phyloP scores from a whole-genome alignment of 2,329 filamentous ascomycete genomes.

The Aspergillus bombycis region DNA sequence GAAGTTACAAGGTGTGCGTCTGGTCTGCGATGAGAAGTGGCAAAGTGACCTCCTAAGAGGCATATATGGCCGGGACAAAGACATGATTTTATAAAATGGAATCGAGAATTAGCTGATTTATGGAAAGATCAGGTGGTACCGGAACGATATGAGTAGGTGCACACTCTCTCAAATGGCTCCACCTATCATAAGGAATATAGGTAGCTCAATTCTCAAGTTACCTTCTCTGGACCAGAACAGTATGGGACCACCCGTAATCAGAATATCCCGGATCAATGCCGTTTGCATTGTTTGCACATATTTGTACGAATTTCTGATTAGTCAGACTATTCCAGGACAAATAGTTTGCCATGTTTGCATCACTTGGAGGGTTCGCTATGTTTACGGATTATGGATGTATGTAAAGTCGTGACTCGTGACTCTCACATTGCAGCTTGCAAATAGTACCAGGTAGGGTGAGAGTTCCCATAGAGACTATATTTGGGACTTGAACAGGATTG shows the following conservation, averaged over 20 bases:
- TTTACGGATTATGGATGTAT: background rate
- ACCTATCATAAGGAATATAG: conserved; percentile 5
- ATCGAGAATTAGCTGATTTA: conserved; percentile 21
- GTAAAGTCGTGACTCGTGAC: background rate
- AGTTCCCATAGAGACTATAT: background rate
- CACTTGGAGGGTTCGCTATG: background rate
- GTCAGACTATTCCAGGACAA: background rate
- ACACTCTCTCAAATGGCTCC: conserved; percentile 13
- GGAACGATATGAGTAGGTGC: conserved; percentile 1
- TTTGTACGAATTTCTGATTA: conserved; percentile 1
- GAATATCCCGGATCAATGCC: background rate
- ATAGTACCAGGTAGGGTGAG: background rate
- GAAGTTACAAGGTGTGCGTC: conserved; percentile 24
- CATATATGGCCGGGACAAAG: conserved; percentile 35
- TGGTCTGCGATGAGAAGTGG: conserved; percentile 28
- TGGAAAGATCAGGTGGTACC: conserved; percentile 21
- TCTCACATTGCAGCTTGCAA: background rate
- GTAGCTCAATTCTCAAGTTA: background rate
- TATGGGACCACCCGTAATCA: conserved; percentile 25
- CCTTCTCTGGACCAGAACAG: conserved; percentile 1
- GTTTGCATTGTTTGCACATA: conserved; percentile 19
- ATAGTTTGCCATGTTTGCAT: conserved; percentile 11
- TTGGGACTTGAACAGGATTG: background rate
- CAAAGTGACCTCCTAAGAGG: conserved; percentile 38
- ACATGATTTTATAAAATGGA: conserved; percentile 30